Percentiles rank a stretch among this genome's conserved stretches.
These are phyloP conservation scores for Colletotrichum noveboracense DNA, from an alignment of 2,329 filamentous ascomycete species.

Conservation along the genomic window DNA sequence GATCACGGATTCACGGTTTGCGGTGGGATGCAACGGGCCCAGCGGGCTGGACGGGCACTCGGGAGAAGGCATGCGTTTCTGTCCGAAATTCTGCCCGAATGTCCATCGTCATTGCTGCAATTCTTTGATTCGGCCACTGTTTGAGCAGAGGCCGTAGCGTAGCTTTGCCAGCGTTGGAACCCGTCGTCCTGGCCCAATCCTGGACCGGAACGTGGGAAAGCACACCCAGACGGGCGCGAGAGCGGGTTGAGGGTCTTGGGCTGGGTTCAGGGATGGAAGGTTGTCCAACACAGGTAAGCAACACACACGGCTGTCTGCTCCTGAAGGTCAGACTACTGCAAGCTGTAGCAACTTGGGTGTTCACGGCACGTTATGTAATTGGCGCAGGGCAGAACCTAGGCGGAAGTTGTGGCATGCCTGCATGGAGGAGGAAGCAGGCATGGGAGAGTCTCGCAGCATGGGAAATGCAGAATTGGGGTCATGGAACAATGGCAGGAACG, in stretches of 20 bases:
- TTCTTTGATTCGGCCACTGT: neutral
- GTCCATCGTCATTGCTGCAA: neutral
- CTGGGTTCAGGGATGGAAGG: neutral
- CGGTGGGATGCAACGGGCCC: neutral
- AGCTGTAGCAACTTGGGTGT: neutral
- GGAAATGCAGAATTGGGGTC: constrained; percentile 3
- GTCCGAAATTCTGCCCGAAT: neutral
- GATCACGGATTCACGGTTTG: neutral
- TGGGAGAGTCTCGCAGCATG: constrained; percentile 1
- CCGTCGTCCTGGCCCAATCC: neutral
- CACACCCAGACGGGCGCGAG: neutral
- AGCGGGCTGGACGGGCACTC: neutral
- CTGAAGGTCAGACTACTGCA: neutral
- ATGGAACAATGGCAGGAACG: neutral
- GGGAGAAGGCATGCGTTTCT: neutral
- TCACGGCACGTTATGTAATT: neutral
- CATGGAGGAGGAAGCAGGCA: neutral
- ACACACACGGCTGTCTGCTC: neutral
- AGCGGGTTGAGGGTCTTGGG: neutral
- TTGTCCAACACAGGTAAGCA: neutral
- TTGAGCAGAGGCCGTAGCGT: neutral
- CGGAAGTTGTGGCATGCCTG: constrained; percentile 10
- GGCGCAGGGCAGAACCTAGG: constrained; percentile 9
- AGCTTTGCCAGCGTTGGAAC: neutral
- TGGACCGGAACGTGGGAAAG: neutral